Evolutionary conservation across 225 moss, liverwort and hornwort species (phyloP).

Genomic region (Straminergon stramineum): DNA sequence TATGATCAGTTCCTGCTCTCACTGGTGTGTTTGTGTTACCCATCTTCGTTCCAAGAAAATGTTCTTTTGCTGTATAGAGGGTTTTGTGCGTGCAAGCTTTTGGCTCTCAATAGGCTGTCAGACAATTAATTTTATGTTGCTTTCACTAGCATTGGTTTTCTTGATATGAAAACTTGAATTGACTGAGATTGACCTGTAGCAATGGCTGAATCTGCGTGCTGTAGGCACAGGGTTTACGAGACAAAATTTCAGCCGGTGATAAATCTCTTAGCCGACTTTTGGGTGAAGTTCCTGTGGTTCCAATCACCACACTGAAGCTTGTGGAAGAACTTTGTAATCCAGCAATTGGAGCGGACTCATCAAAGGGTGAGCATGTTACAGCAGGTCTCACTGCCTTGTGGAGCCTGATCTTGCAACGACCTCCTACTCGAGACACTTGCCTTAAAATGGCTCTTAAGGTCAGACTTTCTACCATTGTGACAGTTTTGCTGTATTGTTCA

Average conservation of each 20-base stretch:
- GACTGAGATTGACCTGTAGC: not conserved
- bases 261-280: conserved; percentile 88
- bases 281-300: conserved; percentile 86
- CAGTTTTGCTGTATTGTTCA: not conserved
- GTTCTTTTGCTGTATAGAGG: not conserved
- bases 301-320: conserved; percentile 64
- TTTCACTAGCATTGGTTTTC: not conserved
- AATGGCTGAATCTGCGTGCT: not conserved
- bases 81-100: not conserved
- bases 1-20: conserved; percentile 88
- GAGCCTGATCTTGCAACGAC: conserved; percentile 96
- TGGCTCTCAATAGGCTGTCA: not conserved
- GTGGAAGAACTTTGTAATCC: conserved; percentile 92
- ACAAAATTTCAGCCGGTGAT: conserved; percentile 77
- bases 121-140: not conserved
- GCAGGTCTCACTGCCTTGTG: conserved; percentile 96
- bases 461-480: not conserved
- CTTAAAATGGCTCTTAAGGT: conserved; percentile 87
- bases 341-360: conserved; percentile 35
- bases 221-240: conserved; percentile 91
- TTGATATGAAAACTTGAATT: not conserved
- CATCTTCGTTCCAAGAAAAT: not conserved
- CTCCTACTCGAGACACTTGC: conserved; percentile 80
- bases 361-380: conserved; percentile 75
- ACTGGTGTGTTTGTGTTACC: conserved; percentile 38